These are phyloP conservation scores for Serendipita vermifera DNA, from an alignment of 768 basidiomycete genomes.

Conservation along the genomic window DNA sequence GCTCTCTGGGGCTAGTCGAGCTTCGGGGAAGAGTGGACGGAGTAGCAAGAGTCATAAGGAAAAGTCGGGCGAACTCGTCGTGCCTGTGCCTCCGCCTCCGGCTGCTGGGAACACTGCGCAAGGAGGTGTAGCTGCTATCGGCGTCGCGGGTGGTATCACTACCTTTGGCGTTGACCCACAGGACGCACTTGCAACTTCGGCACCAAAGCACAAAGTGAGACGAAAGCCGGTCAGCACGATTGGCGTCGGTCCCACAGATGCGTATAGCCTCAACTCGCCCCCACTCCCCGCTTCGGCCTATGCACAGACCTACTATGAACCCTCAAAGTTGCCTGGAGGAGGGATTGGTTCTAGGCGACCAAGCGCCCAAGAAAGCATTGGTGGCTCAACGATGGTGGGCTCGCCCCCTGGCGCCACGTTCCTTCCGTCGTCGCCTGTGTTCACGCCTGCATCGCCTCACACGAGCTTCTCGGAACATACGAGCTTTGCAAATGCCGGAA, in stretches of 20 bases:
- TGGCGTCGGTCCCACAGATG: background rate
- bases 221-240: constrained; percentile 4
- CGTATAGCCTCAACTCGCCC: background rate
- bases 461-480: background rate
- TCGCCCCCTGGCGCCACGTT: background rate
- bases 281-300: no score
- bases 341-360: background rate
- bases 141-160: background rate
- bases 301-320: no score
- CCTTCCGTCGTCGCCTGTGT: background rate
- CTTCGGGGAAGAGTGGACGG: background rate
- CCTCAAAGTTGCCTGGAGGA: background rate
- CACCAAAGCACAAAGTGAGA: background rate
- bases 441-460: background rate
- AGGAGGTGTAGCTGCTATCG: background rate
- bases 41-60: background rate
- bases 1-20: background rate
- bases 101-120: background rate
- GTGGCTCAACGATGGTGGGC: constrained; percentile 5
- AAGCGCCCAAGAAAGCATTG: background rate
- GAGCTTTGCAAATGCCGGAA: background rate
- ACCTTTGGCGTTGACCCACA: background rate
- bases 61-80: background rate
- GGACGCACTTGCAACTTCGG: background rate
- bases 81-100: background rate